Evolutionary conservation across 805 yeast species (phyloP), one percentile per base, ranked within the genome.

Genomic region (Wickerhamomyces mucosus): DNA sequence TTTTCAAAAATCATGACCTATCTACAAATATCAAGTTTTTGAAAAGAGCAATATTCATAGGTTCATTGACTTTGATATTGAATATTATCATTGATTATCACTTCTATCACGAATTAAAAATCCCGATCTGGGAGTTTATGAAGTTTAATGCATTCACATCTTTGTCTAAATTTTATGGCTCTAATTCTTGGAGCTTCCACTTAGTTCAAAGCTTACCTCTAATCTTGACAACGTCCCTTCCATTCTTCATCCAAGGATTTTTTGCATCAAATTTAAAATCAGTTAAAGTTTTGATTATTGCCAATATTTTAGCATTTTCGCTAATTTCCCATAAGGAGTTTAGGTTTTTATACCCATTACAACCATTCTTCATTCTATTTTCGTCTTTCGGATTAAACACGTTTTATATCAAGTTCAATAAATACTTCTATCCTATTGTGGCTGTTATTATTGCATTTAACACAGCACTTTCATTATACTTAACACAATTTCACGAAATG

Each of bases 111-210:
- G 39, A 55, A 18, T 43, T 65, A 37, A 67, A 71, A 0, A 61
- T 81, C 26, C 95, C 96, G 3, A 41, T 78, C 1, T 56, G 67
- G 50, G 74, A 76, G 41, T 88, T 88, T 46, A 41, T 83, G 33
- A 72, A 78, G 46, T 88, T 88, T 61, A 88, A 88, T 48, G 68
- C 80, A n/a, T 53, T 78, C 11, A 72, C 74, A 27, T 75, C 82
- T 15, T 59, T 84, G 14, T 78, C 95, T 4, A 63, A 72, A 4
- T 86, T 88, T 46, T 92, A 92, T 55, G 99, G 99, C 0, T 59
- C 65, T 0, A 75, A 92, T 14, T 80, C 94, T 14, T 69, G 85
- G 75, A 82, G 80, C 50, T 92, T 88, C 58, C 92, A 92, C 54
- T 22, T 89, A 3, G 51, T 69, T 6, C 96, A 92, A 56, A 94